Conservation (phyloP, 2,329 filamentous ascomycete species). For the Fusarium luffae region DNA sequence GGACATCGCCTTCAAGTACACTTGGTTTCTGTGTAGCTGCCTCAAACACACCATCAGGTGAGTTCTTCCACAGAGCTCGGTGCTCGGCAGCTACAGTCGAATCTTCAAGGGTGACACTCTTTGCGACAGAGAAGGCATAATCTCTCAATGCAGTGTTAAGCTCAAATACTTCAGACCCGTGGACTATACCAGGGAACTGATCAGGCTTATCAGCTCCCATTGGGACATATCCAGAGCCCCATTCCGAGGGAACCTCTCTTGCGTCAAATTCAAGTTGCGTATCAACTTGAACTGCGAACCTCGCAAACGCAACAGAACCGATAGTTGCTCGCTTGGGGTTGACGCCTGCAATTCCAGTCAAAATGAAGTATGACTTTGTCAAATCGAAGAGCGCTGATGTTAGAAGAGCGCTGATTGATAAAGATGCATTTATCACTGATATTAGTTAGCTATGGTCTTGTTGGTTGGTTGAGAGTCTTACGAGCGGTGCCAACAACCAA, state of each 20-base stretch:
- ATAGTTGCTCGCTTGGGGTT: conserved; percentile 38
- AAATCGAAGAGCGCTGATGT: conserved; percentile 31
- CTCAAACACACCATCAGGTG: neutral
- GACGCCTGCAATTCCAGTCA: conserved; percentile 37
- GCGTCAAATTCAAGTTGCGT: conserved; percentile 35
- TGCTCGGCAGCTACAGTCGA: conserved; percentile 5
- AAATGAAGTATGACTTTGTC: conserved; percentile 32
- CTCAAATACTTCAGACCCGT: conserved; percentile 40
- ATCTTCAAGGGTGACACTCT: conserved; percentile 11
- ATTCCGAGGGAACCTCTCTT: conserved; percentile 30
- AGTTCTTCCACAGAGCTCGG: conserved; percentile 17
- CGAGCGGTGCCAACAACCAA: conserved; percentile 30
- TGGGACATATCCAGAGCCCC: conserved; percentile 33
- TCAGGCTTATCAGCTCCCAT: conserved; percentile 28
- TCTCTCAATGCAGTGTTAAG: conserved; percentile 25
- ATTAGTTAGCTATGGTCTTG: fast-evolving
- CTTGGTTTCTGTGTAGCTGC: conserved; percentile 12
- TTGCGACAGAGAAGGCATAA: conserved; percentile 19
- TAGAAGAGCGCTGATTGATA: conserved; percentile 26
- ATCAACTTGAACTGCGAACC: conserved; percentile 36
- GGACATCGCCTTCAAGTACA: conserved; percentile 34
- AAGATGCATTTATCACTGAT: conserved; percentile 30
- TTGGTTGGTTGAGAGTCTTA: neutral
- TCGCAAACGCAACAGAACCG: conserved; percentile 37
- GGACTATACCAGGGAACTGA: conserved; percentile 25